A percentile compares a stretch with the other conserved stretches of the same genome.
phyloP scores from a whole-genome alignment of 1,284 basidiomycete genomes.

The Spongispora temasekensis region DNA sequence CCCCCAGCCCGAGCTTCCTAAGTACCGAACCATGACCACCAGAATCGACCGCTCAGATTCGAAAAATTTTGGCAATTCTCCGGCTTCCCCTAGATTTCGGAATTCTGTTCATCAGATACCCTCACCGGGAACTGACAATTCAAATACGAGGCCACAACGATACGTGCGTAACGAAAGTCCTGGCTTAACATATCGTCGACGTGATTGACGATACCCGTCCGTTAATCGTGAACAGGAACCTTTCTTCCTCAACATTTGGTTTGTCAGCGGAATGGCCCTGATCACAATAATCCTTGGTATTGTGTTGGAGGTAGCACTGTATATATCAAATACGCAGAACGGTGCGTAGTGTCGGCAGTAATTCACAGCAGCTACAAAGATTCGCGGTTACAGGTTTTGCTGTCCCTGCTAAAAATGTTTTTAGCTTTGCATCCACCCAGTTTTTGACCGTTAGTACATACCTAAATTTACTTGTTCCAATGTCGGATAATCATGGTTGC shows the following conservation, averaged over 20 bases:
- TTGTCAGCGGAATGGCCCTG: slow-evolving; percentile 42
- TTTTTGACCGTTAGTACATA: slow-evolving; percentile 53
- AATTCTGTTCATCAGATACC: slow-evolving; percentile 51
- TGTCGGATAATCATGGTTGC: slow-evolving; percentile 7
- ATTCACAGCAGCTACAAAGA: background rate
- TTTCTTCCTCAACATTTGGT: slow-evolving; percentile 42
- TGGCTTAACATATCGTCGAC: background rate
- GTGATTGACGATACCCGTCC: background rate
- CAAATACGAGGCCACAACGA: slow-evolving; percentile 40
- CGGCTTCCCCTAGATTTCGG: slow-evolving; percentile 34
- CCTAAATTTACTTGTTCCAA: background rate
- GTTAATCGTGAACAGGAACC: slow-evolving; percentile 48
- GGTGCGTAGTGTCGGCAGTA: slow-evolving; percentile 37
- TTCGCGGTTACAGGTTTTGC: slow-evolving; percentile 45
- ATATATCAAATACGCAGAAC: slow-evolving; percentile 42
- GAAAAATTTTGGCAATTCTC: slow-evolving; percentile 1
- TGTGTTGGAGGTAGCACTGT: slow-evolving; percentile 47
- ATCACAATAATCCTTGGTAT: slow-evolving; percentile 51
- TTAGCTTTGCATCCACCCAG: slow-evolving; percentile 50
- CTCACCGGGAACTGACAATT: slow-evolving; percentile 37
- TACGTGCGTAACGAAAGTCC: slow-evolving; percentile 40
- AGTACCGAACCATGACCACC: slow-evolving; percentile 21
- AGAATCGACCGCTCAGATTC: background rate
- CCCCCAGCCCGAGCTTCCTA: too few species aligned
- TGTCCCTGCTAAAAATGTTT: slow-evolving; percentile 50